Evolutionary conservation across 2,329 filamentous ascomycete species (phyloP).

Genomic region (Aspergillus oerlinghausenensis): DNA sequence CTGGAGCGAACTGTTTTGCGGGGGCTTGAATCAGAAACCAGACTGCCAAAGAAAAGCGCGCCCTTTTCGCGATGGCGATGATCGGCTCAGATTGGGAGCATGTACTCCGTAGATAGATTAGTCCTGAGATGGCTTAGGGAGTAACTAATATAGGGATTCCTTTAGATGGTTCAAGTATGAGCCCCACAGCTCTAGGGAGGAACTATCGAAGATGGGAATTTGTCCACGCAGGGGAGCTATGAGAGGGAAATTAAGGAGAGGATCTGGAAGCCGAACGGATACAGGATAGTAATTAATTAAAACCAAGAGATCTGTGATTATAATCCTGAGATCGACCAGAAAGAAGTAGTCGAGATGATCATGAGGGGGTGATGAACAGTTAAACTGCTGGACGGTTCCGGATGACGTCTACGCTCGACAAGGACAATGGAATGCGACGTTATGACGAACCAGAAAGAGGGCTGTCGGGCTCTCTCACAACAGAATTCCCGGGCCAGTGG

Average conservation of each 20-base stretch:
- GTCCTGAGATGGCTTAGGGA: background rate
- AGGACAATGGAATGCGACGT: conserved; percentile 14
- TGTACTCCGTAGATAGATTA: background rate
- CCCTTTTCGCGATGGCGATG: background rate
- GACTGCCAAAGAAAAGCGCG: background rate
- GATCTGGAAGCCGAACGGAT: background rate
- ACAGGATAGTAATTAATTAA: background rate
- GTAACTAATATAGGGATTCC: background rate
- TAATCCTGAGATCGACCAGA: background rate
- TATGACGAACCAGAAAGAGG: conserved; percentile 14
- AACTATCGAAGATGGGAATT: conserved; percentile 7
- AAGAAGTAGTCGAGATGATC: conserved; percentile 1
- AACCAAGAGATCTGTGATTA: background rate
- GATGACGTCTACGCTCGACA: conserved; percentile 34
- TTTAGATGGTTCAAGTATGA: background rate
- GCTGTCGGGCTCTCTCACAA: background rate
- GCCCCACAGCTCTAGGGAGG: background rate
- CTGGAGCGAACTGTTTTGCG: conserved; percentile 28
- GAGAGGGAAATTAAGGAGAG: background rate
- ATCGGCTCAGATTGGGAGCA: background rate
- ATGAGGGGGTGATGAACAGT: background rate
- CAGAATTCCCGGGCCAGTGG: conserved; percentile 13
- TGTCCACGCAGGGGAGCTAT: background rate
- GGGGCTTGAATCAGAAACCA: conserved; percentile 9
- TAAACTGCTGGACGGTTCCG: conserved; percentile 14